These are phyloP conservation scores for Suhomyces taliae DNA, from an alignment of 1,139 yeast species.

Conservation along the genomic window DNA sequence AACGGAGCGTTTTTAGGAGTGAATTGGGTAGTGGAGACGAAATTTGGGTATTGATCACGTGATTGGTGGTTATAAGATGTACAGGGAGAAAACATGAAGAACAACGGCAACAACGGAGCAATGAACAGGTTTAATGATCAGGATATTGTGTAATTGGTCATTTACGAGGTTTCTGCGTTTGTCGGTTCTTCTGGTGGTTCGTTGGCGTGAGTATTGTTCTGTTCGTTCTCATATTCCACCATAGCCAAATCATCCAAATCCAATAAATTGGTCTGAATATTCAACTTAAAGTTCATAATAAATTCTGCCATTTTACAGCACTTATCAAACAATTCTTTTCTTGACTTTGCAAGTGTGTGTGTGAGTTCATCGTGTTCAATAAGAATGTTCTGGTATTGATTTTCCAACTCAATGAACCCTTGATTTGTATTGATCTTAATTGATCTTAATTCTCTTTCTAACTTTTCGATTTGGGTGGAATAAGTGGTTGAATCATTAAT, in stretches of 20 bases:
- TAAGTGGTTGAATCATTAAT: slow-evolving; percentile 54
- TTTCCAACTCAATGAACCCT: slow-evolving; percentile 56
- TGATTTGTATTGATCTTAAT: slow-evolving; percentile 55
- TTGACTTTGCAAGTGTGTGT: slow-evolving; percentile 47
- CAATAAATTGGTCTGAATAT: slow-evolving; percentile 59
- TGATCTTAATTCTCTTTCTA: slow-evolving; percentile 60
- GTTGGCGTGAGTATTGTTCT: slow-evolving; percentile 2
- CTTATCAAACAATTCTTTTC: slow-evolving; percentile 51
- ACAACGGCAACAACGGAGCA: no score
- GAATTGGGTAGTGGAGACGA: no score
- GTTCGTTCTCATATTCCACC: slow-evolving; percentile 36
- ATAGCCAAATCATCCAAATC: slow-evolving; percentile 49
- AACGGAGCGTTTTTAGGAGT: no score
- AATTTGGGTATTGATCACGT: no score
- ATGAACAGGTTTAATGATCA: background rate
- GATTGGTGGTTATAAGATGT: no score
- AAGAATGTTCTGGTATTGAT: slow-evolving; percentile 53
- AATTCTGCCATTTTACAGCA: slow-evolving; percentile 58
- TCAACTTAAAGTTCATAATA: slow-evolving; percentile 63
- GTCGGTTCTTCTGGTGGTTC: background rate
- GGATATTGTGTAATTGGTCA: background rate
- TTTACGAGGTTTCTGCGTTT: background rate
- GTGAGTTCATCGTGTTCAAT: slow-evolving; percentile 55
- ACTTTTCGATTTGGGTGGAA: slow-evolving; percentile 64
- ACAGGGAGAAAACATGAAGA: no score